A percentile compares a stretch with the other conserved stretches of the same genome.
These are phyloP conservation scores for Cyanodermella asteris DNA, from an alignment of 2,329 filamentous ascomycete species.

Conservation along the genomic window DNA sequence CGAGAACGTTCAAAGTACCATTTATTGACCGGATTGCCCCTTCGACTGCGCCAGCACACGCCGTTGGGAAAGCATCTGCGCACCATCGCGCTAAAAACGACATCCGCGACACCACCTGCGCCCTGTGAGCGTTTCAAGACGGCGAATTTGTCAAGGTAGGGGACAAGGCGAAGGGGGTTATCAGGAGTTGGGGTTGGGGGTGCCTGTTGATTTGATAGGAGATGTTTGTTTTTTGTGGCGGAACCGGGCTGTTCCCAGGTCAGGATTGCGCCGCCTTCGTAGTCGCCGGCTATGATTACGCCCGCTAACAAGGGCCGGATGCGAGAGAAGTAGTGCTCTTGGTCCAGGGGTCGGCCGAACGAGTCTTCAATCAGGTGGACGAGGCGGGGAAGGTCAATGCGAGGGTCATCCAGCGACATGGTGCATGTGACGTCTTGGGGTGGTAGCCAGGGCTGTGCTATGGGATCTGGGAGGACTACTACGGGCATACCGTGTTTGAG, in stretches of 20 bases:
- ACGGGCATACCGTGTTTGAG: conserved; percentile 82
- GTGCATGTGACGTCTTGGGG: conserved; percentile 36
- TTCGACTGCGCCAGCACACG: conserved; percentile 78
- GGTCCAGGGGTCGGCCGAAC: conserved; percentile 66
- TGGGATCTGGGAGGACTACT: conserved; percentile 56
- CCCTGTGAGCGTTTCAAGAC: conserved; percentile 77
- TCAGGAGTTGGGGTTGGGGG: too few relatives aligned
- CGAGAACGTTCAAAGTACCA: conserved; percentile 92
- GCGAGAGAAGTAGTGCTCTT: conserved; percentile 61
- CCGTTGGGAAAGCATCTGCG: conserved; percentile 68
- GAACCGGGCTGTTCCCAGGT: conserved; percentile 72
- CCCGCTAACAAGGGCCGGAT: conserved; percentile 66
- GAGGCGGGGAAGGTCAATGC: conserved; percentile 63
- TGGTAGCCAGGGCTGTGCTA: conserved; percentile 42
- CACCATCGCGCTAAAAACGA: conserved; percentile 93
- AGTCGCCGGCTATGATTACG: conserved; percentile 84
- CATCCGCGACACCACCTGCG: conserved; percentile 76
- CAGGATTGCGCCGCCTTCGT: conserved; percentile 83
- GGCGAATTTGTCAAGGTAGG: conserved; percentile 94
- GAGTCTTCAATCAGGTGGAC: conserved; percentile 83
- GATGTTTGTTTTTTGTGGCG: conserved; percentile 28
- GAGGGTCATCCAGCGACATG: conserved; percentile 53
- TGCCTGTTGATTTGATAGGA: too few relatives aligned
- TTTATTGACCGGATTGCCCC: conserved; percentile 89
- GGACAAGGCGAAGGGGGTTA: conserved; percentile 43